Base-by-base conservation (phyloP, 2,329 filamentous ascomycete species). In the Parafenestella ontariensis region DNA sequence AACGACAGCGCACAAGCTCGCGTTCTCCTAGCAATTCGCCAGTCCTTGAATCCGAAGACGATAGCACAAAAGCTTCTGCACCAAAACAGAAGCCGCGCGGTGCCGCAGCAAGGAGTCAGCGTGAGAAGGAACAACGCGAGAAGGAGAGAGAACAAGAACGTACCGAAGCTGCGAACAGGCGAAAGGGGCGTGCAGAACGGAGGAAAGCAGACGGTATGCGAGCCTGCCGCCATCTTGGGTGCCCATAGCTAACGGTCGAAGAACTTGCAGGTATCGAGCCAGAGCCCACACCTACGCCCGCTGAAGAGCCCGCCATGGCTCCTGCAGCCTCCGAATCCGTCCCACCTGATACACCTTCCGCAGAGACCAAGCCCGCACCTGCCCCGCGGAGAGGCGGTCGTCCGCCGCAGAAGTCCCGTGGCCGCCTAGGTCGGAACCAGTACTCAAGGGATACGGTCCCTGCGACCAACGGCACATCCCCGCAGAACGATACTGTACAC, bases 151-250 rank as follows among this genome's bases (percentile, higher is more conserved):
- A 96, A 65, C 82, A 85, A 42, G 87, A 89, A 63, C 84, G 88
- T 51, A 83, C 85, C 26, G 93, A 96, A 70, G 87, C 89, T 29
- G 87, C 88, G 21, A 91, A 84, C 64, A 90, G 93, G 73, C 85
- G 92, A 56, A 95, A 94, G 80, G 90, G 89, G 46, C 86, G 92
- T 50, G 88, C 90, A 37, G 92, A 95, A 63, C 85, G 91, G 59
- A 86, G 92, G 65, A 88, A 91, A 73, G 88, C 83, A 62, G 92
- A 96, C 70, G 92, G 92, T 93, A 81, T 69, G 79, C 65, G 37
- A 9, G 20, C 5, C 11, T 26, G 13, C 42, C 50, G 21, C 26
- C 36, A 64, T 72, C 70, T 58, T 40, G 31, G 8, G 28, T n/a
- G 4, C 54, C 53, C 44, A 33, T 49, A 20, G 49, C 61, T 72